A percentile compares a stretch with the other conserved stretches of the same genome.
Conservation (phyloP, 2,329 filamentous ascomycete species). For the Fusarium sublunatum region DNA sequence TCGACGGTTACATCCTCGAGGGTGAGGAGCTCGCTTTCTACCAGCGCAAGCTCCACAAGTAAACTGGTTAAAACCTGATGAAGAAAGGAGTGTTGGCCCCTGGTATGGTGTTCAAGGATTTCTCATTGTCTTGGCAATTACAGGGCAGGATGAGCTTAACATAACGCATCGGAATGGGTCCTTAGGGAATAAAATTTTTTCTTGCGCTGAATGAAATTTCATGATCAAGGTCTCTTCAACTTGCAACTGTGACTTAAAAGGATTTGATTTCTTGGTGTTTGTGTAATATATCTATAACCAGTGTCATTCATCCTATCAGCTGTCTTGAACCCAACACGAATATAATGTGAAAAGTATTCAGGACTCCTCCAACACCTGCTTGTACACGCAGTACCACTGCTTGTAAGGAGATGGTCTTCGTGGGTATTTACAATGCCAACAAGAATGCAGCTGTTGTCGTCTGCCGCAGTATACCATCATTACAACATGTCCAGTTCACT, state of each 20-base stretch:
- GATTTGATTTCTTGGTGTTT: neutral
- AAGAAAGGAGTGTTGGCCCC: constrained; percentile 43
- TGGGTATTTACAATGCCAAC: constrained; percentile 32
- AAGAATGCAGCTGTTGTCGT: constrained; percentile 31
- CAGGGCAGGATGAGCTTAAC: constrained; percentile 53
- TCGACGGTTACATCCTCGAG: constrained; percentile 98
- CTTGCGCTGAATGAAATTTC: constrained; percentile 49
- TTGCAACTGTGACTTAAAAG: constrained; percentile 31
- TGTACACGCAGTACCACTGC: constrained; percentile 16
- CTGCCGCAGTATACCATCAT: constrained; percentile 35
- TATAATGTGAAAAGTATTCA: constrained; percentile 11
- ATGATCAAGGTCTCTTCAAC: constrained; percentile 45
- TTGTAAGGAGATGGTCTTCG: constrained; percentile 14
- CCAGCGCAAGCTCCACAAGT: constrained; percentile 99
- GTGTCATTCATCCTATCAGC: constrained; percentile 17
- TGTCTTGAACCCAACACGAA: constrained; percentile 3
- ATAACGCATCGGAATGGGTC: constrained; percentile 53
- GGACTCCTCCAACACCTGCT: constrained; percentile 16
- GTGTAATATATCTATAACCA: constrained; percentile 7
- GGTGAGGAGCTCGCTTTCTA: constrained; percentile 99
- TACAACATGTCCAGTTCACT: constrained; percentile 30
- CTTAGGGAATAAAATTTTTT: constrained; percentile 54
- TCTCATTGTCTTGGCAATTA: constrained; percentile 52
- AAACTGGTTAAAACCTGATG: constrained; percentile 58
- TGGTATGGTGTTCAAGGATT: constrained; percentile 55